Evolutionary conservation across 2,329 filamentous ascomycete genomes (phyloP), one percentile per base, ranked within the genome.

Genomic region (Aspergillus arachidicola): DNA sequence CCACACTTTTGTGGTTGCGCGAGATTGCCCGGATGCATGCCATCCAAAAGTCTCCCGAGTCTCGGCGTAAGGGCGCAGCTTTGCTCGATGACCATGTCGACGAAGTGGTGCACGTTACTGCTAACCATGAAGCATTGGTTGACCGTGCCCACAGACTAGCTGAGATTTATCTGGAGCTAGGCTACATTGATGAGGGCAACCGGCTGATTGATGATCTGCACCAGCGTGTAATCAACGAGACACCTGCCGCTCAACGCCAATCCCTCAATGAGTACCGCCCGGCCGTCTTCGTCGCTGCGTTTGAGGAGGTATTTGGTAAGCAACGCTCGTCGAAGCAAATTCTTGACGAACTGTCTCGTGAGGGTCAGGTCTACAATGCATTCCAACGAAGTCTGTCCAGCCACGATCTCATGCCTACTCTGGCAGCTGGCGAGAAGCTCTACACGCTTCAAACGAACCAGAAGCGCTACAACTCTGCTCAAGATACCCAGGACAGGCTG

Each of bases 201-300:
- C 71, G 78, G 46, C 66, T 85, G 4, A 76, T 83, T 6, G 75
- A 81, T 38, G 80, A 84, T 63, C 70, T 85, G 16, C 83, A 82
- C 63, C 78, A 80, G 57, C 82, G 84, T 62, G 78, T 85, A n/a
- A 79, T 85, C 34, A 80, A 81, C 26, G 78, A 79, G 41, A 79
- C 82, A 45, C 68, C 77, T 45, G 70, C 69, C 7, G 69, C 71
- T 2, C 69, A 69, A 36, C 68, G 66, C 7, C 69, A 68, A 45
- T 57, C 68, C 1, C 61, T 78, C 63, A 69, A 76, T 58, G 72
- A 78, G 64, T 71, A 74, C 63, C 64, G 72, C 1, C 78, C 79
- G 10, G 81, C 81, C 11, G 75, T 82, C 3, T 84, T 84, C 67
- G 72, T 83, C 7, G 78, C 81, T 16, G 73, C 78, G 1, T 81